These are phyloP conservation scores for Fusarium pseudocircinatum DNA, from an alignment of 2,329 filamentous ascomycete species.

Conservation along the genomic window DNA sequence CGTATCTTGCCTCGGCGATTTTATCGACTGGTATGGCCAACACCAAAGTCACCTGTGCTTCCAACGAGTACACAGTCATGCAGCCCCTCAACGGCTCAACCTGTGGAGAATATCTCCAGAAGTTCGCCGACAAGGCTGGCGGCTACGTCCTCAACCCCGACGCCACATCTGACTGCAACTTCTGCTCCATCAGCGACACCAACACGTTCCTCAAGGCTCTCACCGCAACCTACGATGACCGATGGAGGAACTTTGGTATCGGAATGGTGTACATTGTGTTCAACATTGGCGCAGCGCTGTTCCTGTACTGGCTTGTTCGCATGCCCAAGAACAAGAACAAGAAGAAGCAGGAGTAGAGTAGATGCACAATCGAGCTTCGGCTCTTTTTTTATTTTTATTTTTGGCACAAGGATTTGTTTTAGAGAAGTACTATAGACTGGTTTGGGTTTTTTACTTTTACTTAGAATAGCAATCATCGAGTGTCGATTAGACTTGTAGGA, in stretches of 20 bases:
- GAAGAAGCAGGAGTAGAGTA: conserved; percentile 18
- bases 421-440: conserved; percentile 9
- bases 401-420: neutral
- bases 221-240: conserved; percentile 58
- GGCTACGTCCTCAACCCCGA: conserved; percentile 65
- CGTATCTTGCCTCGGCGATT: conserved; percentile 44
- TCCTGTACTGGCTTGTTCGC: conserved; percentile 60
- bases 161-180: conserved; percentile 59
- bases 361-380: neutral
- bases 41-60: conserved; percentile 59
- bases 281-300: conserved; percentile 61
- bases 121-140: conserved; percentile 55
- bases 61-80: conserved; percentile 73
- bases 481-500: neutral
- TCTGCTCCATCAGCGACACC: conserved; percentile 53
- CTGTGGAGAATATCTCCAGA: conserved; percentile 64
- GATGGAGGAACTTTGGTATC: conserved; percentile 68
- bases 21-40: conserved; percentile 44
- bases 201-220: conserved; percentile 53
- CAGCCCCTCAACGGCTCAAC: conserved; percentile 62
- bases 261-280: conserved; percentile 64
- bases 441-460: conserved; percentile 6
- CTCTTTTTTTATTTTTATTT: conserved; percentile 8
- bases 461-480: conserved; percentile 1
- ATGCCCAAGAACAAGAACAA: conserved; percentile 51